These are phyloP conservation scores for Scorias spongiosa DNA, from an alignment of 2,329 filamentous ascomycete species.

Conservation along the genomic window DNA sequence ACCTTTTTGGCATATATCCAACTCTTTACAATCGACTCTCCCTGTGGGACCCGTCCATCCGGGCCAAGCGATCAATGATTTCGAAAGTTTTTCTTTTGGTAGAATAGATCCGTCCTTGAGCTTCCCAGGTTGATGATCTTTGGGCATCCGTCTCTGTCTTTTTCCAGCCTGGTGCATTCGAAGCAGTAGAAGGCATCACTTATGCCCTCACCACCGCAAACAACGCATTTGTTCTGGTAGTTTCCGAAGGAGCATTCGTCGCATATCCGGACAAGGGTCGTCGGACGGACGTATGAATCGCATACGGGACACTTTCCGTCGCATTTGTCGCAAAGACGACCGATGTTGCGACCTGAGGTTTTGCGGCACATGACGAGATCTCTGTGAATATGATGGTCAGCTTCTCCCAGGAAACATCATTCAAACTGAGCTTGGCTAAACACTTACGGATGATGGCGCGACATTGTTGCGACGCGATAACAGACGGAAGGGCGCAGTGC, in stretches of 20 bases:
- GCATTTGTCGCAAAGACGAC: slow-evolving; percentile 98
- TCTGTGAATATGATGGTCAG: slow-evolving; percentile 27
- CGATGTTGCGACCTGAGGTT: slow-evolving; percentile 92
- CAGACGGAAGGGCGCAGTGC: not conserved
- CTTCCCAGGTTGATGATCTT: slow-evolving; percentile 99
- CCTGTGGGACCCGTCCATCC: not conserved
- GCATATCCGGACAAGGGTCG: slow-evolving; percentile 93
- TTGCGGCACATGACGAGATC: slow-evolving; percentile 99
- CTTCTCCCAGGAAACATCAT: not conserved
- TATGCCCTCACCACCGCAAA: slow-evolving; percentile 95
- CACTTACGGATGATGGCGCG: slow-evolving; percentile 79
- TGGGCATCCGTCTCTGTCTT: slow-evolving; percentile 91
- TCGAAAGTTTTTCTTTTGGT: slow-evolving; percentile 58
- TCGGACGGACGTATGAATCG: slow-evolving; percentile 96
- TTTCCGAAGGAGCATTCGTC: slow-evolving; percentile 99
- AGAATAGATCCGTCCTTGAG: slow-evolving; percentile 80
- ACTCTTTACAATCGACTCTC: not conserved
- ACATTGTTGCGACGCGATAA: slow-evolving; percentile 42
- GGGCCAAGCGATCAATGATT: slow-evolving; percentile 31
- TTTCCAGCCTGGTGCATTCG: slow-evolving; percentile 91
- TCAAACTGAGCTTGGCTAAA: slow-evolving; percentile 1
- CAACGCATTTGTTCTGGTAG: slow-evolving; percentile 99
- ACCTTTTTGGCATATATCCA: too few species aligned
- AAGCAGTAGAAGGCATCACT: slow-evolving; percentile 99
- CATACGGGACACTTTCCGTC: slow-evolving; percentile 98